A percentile compares a stretch with the other conserved stretches of the same genome.
Evolutionary conservation across 495 filamentous ascomycete genomes (phyloP).

Genomic region (Parathielavia appendiculata): DNA sequence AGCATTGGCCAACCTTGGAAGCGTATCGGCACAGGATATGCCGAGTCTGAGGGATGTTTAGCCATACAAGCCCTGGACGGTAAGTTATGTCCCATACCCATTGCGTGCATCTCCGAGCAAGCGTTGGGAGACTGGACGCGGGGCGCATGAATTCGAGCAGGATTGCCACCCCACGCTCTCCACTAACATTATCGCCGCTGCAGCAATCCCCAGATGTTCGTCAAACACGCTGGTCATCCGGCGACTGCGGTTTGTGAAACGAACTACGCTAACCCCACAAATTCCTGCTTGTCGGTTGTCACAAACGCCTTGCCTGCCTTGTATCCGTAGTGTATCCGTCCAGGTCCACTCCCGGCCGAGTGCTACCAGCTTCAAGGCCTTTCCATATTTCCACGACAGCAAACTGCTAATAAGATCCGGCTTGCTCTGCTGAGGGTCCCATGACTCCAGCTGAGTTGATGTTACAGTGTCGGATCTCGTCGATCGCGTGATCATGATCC

Average conservation of each 20-base stretch:
- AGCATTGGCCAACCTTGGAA: too few relatives aligned
- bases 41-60: too few relatives aligned
- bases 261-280: slow-evolving; percentile 5
- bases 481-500: slow-evolving; percentile 20
- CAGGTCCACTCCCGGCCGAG: neutral
- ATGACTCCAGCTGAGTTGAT: neutral
- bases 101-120: slow-evolving; percentile 3
- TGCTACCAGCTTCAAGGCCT: neutral
- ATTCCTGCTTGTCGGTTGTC: neutral
- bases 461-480: slow-evolving; percentile 11
- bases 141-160: slow-evolving; percentile 6
- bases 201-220: slow-evolving; percentile 15
- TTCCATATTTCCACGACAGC: neutral
- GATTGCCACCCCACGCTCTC: slow-evolving; percentile 15
- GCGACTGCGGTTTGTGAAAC: neutral
- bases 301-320: neutral
- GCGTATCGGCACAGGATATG: too few relatives aligned
- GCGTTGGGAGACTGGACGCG: neutral
- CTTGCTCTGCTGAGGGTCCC: neutral
- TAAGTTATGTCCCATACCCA: too few relatives aligned
- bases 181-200: slow-evolving; percentile 2
- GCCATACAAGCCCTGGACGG: neutral
- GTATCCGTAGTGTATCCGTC: neutral
- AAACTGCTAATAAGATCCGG: neutral
- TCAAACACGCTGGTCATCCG: neutral